phyloP scores from a whole-genome alignment of 768 basidiomycete species.

The Jaapia argillacea region DNA sequence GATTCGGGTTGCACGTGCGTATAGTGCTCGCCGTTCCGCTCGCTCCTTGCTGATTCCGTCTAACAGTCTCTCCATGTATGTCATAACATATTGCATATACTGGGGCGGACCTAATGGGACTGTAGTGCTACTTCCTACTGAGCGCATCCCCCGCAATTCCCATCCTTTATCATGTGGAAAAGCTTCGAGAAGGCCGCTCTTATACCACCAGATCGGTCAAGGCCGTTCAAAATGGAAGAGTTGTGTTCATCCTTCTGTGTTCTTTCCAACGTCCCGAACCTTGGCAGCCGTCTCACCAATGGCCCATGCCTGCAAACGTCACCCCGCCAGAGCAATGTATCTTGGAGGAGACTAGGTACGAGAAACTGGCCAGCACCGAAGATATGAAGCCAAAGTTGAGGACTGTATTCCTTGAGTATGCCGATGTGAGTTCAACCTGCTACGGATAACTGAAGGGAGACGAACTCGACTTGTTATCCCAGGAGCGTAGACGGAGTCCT shows the following conservation, averaged over 20 bases:
- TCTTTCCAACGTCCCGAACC: slow-evolving; percentile 79
- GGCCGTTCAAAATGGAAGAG: slow-evolving; percentile 35
- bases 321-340: slow-evolving; percentile 53
- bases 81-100: slow-evolving; percentile 3
- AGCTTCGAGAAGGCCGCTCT: slow-evolving; percentile 62
- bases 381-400: too few species aligned
- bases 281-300: slow-evolving; percentile 61
- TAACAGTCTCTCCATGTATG: slow-evolving; percentile 62
- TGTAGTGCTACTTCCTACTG: slow-evolving; percentile 79
- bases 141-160: slow-evolving; percentile 66
- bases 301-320: slow-evolving; percentile 50
- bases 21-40: background rate
- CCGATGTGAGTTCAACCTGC: too few species aligned
- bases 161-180: slow-evolving; percentile 71
- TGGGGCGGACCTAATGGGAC: too few species aligned
- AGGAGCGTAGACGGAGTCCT: background rate
- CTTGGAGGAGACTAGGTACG: slow-evolving; percentile 37
- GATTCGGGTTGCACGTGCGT: slow-evolving; percentile 65
- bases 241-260: slow-evolving; percentile 59
- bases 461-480: background rate
- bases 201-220: slow-evolving; percentile 51
- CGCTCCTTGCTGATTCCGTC: background rate
- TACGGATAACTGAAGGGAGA: too few species aligned
- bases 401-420: too few species aligned
- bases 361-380: slow-evolving; percentile 6